Evolutionary conservation across 2,329 filamentous ascomycete species (phyloP), one percentile per base, ranked within the genome.

Genomic region (Pseudogymnoascus sp.): DNA sequence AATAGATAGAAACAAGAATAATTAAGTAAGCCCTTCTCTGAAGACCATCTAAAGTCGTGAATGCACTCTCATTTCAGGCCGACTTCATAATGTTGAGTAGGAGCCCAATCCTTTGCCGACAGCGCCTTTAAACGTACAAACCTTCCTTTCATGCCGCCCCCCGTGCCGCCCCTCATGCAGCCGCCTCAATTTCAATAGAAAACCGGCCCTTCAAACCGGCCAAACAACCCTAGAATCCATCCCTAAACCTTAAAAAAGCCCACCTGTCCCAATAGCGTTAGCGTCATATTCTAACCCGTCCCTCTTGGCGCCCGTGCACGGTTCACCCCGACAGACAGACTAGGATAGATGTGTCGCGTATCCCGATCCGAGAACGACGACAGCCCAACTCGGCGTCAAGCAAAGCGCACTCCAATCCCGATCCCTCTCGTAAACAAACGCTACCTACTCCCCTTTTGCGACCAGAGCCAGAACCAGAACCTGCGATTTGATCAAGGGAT

Each of bases 191-290:
- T n/a, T 8, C 14, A 49, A 14, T 8, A 45, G 5, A 2, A 52
- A 52, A 52, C 5, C n/a, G 7, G 4, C 25, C 23, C 45, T 30
- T 16, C 14, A 23, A 30, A 16, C 4, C 42, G 6, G 5, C 30
- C 58, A 39, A 59, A 35, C 19, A 36, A 35, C 55, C 58, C 58
- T 14, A n/a, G 38, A 60, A 41, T 41, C 33, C 23, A 36, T 25
- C 30, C 23, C 58, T 19, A 25, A 60, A 60, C 58, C 58, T 41
- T 41, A 39, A 59, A 60, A 41, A 36, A 36, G 33, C 19, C 45
- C 45, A 52, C 16, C 23, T 2, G 28, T 52, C 45, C 23, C 23
- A 52, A 52, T 16, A 23, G 23, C 45, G 45, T 52, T 52, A 52
- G 45, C 45, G 2, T 4, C 23, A 30, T 9, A 8, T 39, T 1